phyloP scores from a whole-genome alignment of 2,329 filamentous ascomycete species.

The Xylariaceae sp. region DNA sequence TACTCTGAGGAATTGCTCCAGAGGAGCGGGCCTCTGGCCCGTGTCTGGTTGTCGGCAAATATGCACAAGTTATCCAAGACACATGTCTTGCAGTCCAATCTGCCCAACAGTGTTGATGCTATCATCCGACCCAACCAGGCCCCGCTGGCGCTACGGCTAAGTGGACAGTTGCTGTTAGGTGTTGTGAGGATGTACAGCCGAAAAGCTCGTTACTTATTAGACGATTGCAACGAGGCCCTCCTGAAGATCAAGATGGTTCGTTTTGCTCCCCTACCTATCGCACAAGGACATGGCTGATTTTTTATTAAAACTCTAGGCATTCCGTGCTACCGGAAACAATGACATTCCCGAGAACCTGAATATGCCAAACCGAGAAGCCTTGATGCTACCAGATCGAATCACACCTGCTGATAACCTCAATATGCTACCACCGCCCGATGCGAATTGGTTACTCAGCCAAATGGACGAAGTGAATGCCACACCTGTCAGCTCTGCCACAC shows the following conservation, averaged over 20 bases:
- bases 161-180: conserved; percentile 90
- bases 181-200: conserved; percentile 97
- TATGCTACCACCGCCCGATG: conserved; percentile 83
- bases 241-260: conserved; percentile 97
- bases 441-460: conserved; percentile 81
- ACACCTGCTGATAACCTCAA: conserved; percentile 86
- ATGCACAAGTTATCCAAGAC: conserved; percentile 98
- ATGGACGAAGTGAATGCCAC: conserved; percentile 67
- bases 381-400: conserved; percentile 89
- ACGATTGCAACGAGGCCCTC: conserved; percentile 96
- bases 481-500: conserved; percentile 62
- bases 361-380: conserved; percentile 80
- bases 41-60: conserved; percentile 98
- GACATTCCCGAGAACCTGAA: conserved; percentile 87
- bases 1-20: conserved; percentile 95
- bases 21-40: conserved; percentile 95
- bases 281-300: conserved; percentile 43
- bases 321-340: conserved; percentile 92
- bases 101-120: conserved; percentile 91
- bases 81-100: conserved; percentile 92
- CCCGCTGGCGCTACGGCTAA: conserved; percentile 91
- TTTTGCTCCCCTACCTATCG: neutral
- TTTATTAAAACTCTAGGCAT: conserved; percentile 72
- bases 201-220: conserved; percentile 93
- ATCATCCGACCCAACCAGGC: conserved; percentile 94